Base-by-base conservation (phyloP, 2,329 filamentous ascomycete species). In the Alternaria triticimaculans region DNA sequence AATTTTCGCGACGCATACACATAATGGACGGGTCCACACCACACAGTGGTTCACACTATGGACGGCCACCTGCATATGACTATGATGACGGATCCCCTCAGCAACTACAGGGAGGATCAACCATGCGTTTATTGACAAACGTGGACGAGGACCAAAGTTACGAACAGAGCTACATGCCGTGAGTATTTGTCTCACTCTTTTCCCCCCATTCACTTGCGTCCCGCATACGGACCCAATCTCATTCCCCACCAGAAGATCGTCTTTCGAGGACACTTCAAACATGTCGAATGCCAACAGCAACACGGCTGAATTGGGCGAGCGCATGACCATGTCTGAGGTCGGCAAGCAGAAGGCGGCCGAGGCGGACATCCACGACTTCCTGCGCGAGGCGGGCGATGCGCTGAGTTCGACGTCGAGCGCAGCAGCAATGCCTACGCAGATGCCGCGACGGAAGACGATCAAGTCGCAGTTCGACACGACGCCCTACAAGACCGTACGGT, bases 111-210 rank as follows among this genome's bases (percentile, higher is more conserved):
- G 77, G 80, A 72, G 81, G 81, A 60, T 79, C 82, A 59, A 83
- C 82, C 49, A 84, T 86, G 83, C 82, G 84, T 63, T 77, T 85
- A 73, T 79, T 86, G 78, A 84, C 83, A 67, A 81, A 81, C 66
- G 76, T 73, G 44, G 82, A 84, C 57, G 81, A 83, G 51, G 74
- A 72, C 66, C 72, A 73, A 57, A 76, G 76, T 69, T 82, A 82
- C 71, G 74, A 72, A 66, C 72, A 73, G 56, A 76, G 76, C 68
- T 82, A 82, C 71, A 76, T 78, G 72, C 75, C 78, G 81, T 80
- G 79, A 81, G 79, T 84, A 78, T 62, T 76, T 76, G 71, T 67
- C 60, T 70, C 64, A 49, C 56, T 57, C 58, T 56, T 30, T 26
- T 55, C 44, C 81, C 76, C 55, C 71, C 74, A 67, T 61, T 37